These are phyloP conservation scores for Lactarius psammicola DNA, from an alignment of 768 basidiomycete species.

Conservation along the genomic window DNA sequence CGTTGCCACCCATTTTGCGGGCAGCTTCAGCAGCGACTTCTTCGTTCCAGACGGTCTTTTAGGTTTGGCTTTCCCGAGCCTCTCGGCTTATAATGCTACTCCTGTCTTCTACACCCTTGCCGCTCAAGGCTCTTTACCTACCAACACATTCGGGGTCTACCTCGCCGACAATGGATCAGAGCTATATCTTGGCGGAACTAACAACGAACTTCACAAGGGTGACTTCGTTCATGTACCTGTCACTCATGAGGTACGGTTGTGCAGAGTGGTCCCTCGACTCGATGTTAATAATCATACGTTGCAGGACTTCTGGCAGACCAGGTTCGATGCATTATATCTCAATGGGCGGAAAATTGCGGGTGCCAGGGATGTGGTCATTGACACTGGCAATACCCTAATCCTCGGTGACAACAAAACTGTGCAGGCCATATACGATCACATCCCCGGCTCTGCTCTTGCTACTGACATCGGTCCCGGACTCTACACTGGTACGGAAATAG, in stretches of 20 bases:
- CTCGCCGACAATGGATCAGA: conserved; percentile 38
- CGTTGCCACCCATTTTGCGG: conserved; percentile 41
- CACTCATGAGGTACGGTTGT: neutral
- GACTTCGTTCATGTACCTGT: conserved; percentile 14
- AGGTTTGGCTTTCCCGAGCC: conserved; percentile 39
- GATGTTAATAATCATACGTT: neutral
- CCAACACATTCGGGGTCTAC: conserved; percentile 49
- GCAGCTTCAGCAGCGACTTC: conserved; percentile 3
- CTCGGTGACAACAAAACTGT: conserved; percentile 23
- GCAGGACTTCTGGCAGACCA: conserved; percentile 29
- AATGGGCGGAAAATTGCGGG: neutral
- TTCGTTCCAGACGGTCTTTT: conserved; percentile 44
- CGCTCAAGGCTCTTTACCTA: conserved; percentile 35
- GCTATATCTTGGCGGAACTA: conserved; percentile 17
- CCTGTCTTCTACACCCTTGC: conserved; percentile 44
- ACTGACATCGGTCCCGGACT: neutral
- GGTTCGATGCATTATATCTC: conserved; percentile 16
- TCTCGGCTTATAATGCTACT: conserved; percentile 29
- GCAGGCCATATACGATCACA: conserved; percentile 7
- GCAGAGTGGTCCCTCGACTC: neutral
- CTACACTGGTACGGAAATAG: conserved; percentile 1
- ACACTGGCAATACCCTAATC: conserved; percentile 30
- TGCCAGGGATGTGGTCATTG: conserved; percentile 24
- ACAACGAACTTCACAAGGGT: neutral
- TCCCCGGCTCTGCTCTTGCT: conserved; percentile 14